Conservation (phyloP, 495 filamentous ascomycete species). For the Tuber brumale region DNA sequence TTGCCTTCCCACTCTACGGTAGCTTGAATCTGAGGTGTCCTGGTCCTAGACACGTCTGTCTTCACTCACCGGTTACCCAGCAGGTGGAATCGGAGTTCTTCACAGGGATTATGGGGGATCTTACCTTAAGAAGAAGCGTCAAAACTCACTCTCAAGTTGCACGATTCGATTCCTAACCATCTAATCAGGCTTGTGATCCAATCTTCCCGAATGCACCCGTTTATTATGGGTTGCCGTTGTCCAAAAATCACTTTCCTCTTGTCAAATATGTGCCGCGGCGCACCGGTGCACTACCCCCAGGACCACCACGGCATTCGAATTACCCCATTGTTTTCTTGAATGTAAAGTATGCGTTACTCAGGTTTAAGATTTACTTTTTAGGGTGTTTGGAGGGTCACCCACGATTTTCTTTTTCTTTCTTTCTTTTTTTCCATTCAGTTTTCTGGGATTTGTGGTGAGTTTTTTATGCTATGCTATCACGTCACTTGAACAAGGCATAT, state of each 20-base stretch:
- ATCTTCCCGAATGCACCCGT: background rate
- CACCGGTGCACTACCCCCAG: background rate
- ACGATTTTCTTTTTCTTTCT: background rate
- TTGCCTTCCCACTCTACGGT: background rate
- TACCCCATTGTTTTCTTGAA: background rate
- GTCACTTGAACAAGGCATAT: background rate
- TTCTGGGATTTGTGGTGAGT: background rate
- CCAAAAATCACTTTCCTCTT: background rate
- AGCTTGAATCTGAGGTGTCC: background rate
- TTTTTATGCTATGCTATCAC: background rate
- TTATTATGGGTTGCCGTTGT: background rate
- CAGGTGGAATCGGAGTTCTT: too few relatives aligned
- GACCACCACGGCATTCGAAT: background rate
- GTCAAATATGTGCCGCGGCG: background rate
- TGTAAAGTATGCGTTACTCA: background rate
- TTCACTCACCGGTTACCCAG: too few relatives aligned
- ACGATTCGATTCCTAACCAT: background rate
- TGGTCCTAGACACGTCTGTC: background rate
- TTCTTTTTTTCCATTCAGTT: background rate
- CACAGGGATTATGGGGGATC: too few relatives aligned
- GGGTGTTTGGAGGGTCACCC: background rate
- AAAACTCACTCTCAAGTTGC: too few relatives aligned
- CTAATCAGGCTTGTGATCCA: background rate
- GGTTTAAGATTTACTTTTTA: background rate
- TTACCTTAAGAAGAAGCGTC: too few relatives aligned